These are phyloP conservation scores for Saturnispora silvae DNA, from an alignment of 805 yeast species.

Conservation along the genomic window DNA sequence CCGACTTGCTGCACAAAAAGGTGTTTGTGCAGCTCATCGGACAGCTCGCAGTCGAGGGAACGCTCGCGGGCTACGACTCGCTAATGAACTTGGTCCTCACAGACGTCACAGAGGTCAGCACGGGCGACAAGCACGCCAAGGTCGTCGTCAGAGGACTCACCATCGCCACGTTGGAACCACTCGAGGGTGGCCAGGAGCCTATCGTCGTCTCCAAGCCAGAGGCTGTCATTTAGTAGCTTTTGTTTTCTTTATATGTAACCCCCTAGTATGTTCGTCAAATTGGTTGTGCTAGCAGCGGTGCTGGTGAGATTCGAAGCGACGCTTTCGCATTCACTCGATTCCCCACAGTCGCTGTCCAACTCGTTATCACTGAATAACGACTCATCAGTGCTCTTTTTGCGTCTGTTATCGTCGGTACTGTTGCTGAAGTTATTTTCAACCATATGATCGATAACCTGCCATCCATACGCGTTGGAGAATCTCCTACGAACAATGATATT, in stretches of 20 bases:
- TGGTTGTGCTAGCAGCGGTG: no score
- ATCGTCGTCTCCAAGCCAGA: no score
- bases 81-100: constrained; percentile 71
- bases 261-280: no score
- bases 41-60: constrained; percentile 70
- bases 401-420: no score
- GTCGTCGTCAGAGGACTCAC: constrained; percentile 84
- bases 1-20: constrained; percentile 60
- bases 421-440: constrained; percentile 52
- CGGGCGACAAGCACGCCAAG: constrained; percentile 38
- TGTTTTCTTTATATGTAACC: no score
- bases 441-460: constrained; percentile 84
- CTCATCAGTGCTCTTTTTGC: no score
- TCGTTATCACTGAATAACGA: no score
- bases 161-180: constrained; percentile 62
- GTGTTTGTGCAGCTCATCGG: constrained; percentile 77
- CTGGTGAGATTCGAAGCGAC: no score
- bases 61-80: constrained; percentile 74
- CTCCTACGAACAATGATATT: constrained; percentile 81
- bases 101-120: constrained; percentile 48
- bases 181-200: constrained; percentile 56
- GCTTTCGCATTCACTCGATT: no score
- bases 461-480: constrained; percentile 89
- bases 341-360: no score
- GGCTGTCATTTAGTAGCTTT: no score